Base-by-base conservation (phyloP, 148 eudicot species). In the Diospyros kaki region DNA sequence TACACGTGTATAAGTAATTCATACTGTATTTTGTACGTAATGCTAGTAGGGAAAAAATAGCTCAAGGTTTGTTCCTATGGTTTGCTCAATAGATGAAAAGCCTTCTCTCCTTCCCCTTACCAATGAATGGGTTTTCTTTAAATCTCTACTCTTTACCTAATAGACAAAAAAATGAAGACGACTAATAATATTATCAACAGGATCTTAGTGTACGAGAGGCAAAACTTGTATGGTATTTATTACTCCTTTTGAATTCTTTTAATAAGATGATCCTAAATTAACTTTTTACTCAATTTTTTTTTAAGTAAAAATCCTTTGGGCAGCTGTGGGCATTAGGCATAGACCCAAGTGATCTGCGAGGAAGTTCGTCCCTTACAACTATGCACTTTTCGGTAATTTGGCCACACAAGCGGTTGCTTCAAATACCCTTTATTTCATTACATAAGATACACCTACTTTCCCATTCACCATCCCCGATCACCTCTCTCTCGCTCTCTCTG, bases 321-420 rank as follows among this genome's bases (percentile, higher is more conserved):
- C 68, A 66, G 63, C 76, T 76, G 64, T 73, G 56, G 14, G 53
- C 40, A 58, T 48, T 75, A 75, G 81, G 84, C 69, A 69, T 70
- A 63, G 78, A 61, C 5, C 56, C 8, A 81, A 77, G 78, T 50
- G 38, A 81, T 61, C 68, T 59, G 8, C 52, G 52, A 48, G 6
- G 52, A 48, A 8, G 52, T 18, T 58, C 64, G 48, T 40, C n/a
- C 58, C 52, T 67, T 67, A 44, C n/a, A 15, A 4, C 18, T 59
- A 28, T 42, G 8, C 46, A 54, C 42, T 48, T 54, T 59, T 38
- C 10, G 46, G n/a, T 9, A 58, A 41, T n/a, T 55, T 54, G 2
- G 11, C 66, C 17, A 42, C 15, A 3, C 67, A 58, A 40, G n/a
- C 78, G 75, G 6, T 11, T 56, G 70, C 70, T 70, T 73, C 70